Evolutionary conservation across 257 asterid genomes (phyloP), one percentile per base, ranked within the genome.

Genomic region (Hygrophila difformis): DNA sequence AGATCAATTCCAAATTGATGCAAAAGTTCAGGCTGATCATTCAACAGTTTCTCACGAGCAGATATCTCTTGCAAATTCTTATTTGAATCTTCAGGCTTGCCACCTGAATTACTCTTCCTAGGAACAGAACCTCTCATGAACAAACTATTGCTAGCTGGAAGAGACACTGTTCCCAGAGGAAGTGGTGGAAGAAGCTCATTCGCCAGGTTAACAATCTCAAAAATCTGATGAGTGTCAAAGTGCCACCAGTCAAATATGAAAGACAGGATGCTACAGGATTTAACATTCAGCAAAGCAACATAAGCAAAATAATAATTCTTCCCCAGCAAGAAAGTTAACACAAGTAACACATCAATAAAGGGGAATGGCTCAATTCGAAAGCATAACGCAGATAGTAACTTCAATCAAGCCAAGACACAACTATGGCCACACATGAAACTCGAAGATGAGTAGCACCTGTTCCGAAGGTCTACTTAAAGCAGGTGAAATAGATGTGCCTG

Each of bases 201-300:
- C 58, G 99, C 97, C 62, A 92, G 74, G 81, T 83, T 92, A 74
- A 92, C 88, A 44, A 92, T 87, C 85, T 92, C 99, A 75, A 87
- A 87, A 55, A 83, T 68, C 99, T 92, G 81, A 40, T 5, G 37
- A 24, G 3, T 2, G 3, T 24, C 29, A 37, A 47, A 38, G 29
- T 17, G 9, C 10, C 21, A 46, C 44, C 22, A 34, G 52, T 18
- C 13, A 10, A 31, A 20, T 18, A 24, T 3, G 3, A 24, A 24
- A 2, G 29, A 8, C 33, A 52, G 33, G 26, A 45, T 10, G 5
- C 8, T 3, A 18, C 29, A 17, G 26, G 29, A 37, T 12, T 21
- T 11, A 40, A 19, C n/a, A 0, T 26, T 50, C 24, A 24, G 29
- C 29, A 24, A 7, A 24, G 29, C 29, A 24, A 24, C 29, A 24